A percentile compares a stretch with the other conserved stretches of the same genome.
Evolutionary conservation across 306 rosid genomes (phyloP).

Genomic region (Begonia peltatifolia): DNA sequence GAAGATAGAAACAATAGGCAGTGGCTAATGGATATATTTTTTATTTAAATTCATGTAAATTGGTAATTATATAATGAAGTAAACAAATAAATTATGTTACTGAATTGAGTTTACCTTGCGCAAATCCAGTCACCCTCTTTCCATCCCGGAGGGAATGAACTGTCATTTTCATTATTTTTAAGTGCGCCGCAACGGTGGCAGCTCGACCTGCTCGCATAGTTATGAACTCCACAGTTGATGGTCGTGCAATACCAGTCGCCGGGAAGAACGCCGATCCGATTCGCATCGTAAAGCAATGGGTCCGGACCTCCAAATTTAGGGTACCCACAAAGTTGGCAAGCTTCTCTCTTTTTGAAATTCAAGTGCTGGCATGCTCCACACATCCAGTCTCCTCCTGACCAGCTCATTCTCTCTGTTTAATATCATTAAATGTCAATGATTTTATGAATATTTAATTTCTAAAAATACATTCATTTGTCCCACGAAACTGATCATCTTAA

Average conservation of each 20-base stretch:
- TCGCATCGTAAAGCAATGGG: constrained; percentile 24
- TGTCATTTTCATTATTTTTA: neutral
- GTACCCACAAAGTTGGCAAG: constrained; percentile 56
- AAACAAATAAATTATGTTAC: too few relatives aligned
- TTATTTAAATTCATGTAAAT: too few relatives aligned
- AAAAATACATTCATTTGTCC: too few relatives aligned
- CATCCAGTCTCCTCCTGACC: constrained; percentile 72
- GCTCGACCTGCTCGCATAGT: constrained; percentile 22
- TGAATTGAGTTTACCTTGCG: constrained; percentile 21
- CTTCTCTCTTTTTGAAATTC: constrained; percentile 58
- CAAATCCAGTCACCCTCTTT: constrained; percentile 71
- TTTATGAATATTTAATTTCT: too few relatives aligned
- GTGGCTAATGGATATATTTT: too few relatives aligned
- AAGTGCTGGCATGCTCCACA: constrained; percentile 58
- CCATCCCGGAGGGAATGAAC: constrained; percentile 49
- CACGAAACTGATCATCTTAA: too few relatives aligned
- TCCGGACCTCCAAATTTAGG: constrained; percentile 57
- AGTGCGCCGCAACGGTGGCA: constrained; percentile 20
- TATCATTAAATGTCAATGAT: too few relatives aligned
- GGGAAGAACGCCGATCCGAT: constrained; percentile 32
- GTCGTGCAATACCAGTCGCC: constrained; percentile 60
- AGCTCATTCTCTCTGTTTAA: constrained; percentile 27
- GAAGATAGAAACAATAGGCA: too few relatives aligned
- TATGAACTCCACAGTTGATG: constrained; percentile 54
- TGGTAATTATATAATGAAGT: too few relatives aligned